Evolutionary conservation across 225 moss, liverwort and hornwort genomes (phyloP).

Genomic region (Antitrichia curtipendula): DNA sequence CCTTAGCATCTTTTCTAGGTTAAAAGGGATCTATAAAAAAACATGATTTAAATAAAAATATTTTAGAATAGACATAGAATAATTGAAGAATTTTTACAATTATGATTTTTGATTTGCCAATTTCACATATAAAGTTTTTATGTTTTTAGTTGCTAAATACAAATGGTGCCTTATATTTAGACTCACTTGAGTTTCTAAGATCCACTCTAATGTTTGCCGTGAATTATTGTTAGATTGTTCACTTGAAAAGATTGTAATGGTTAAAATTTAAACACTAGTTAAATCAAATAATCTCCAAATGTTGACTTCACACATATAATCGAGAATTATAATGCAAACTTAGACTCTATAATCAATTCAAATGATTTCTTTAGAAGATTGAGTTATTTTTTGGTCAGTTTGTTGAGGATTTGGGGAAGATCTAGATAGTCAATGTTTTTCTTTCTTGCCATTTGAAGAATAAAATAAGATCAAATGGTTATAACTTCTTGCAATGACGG

Average conservation of each 20-base stretch:
- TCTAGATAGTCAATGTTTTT: neutral
- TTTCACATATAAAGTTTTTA: too few relatives aligned
- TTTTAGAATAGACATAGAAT: accelerated
- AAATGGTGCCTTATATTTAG: neutral
- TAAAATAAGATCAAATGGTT: neutral
- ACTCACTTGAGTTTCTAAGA: neutral
- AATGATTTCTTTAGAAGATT: too few relatives aligned
- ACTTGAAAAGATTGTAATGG: neutral
- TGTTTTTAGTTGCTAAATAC: neutral
- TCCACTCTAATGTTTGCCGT: accelerated
- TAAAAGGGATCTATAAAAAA: neutral
- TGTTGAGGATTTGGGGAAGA: neutral
- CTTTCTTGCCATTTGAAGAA: neutral
- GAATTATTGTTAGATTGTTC: neutral
- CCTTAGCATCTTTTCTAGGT: neutral
- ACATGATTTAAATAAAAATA: neutral
- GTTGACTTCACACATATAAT: neutral
- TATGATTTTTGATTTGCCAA: neutral
- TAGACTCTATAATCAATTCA: neutral
- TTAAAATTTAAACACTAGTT: too few relatives aligned
- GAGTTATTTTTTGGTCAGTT: neutral
- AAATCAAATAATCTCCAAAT: neutral
- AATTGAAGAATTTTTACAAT: neutral
- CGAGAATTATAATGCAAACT: neutral
- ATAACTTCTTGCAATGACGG: neutral